Percentiles rank a stretch among this genome's conserved stretches.
phyloP scores from a whole-genome alignment of 257 asterid species.

The Craterostigma plantagineum region DNA sequence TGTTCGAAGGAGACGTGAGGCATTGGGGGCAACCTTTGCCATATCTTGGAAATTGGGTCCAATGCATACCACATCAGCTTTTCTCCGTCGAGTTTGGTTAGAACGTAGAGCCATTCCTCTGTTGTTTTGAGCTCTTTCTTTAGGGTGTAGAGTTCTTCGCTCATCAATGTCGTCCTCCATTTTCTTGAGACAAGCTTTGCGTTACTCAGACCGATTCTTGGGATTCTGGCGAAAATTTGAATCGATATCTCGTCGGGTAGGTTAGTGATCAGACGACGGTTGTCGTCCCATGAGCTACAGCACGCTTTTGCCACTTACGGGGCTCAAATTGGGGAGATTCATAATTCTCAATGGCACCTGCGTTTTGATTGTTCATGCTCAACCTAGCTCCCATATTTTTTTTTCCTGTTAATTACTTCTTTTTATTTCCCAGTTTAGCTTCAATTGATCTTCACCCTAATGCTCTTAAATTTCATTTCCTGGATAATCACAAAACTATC shows the following conservation, averaged over 20 bases:
- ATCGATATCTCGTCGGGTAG: conserved; percentile 78
- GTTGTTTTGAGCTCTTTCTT: conserved; percentile 56
- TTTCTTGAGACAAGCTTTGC: conserved; percentile 49
- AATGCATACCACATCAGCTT: conserved; percentile 62
- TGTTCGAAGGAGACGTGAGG: conserved; percentile 29
- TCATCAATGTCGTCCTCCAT: conserved; percentile 57
- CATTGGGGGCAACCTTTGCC: conserved; percentile 77
- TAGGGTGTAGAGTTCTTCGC: conserved; percentile 40
- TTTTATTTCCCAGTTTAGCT: too few relatives aligned
- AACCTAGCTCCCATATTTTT: conserved; percentile 49
- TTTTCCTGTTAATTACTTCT: too few relatives aligned
- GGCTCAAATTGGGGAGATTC: conserved; percentile 35
- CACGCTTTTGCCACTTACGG: conserved; percentile 59
- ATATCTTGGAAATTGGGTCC: conserved; percentile 45
- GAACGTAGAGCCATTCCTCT: conserved; percentile 73
- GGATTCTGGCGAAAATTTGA: conserved; percentile 68
- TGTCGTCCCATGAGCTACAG: conserved; percentile 47
- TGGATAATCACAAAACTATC: too few relatives aligned
- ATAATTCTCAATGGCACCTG: conserved; percentile 15
- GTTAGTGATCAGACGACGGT: conserved; percentile 41
- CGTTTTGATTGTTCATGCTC: conserved; percentile 31
- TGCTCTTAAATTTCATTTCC: too few relatives aligned
- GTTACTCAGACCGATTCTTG: conserved; percentile 31
- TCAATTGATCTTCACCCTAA: too few relatives aligned
- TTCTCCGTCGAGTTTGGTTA: conserved; percentile 43